Evolutionary conservation across 2,329 filamentous ascomycete genomes (phyloP), one percentile per base, ranked within the genome.

Genomic region (Myriosclerotinia duriaeana): DNA sequence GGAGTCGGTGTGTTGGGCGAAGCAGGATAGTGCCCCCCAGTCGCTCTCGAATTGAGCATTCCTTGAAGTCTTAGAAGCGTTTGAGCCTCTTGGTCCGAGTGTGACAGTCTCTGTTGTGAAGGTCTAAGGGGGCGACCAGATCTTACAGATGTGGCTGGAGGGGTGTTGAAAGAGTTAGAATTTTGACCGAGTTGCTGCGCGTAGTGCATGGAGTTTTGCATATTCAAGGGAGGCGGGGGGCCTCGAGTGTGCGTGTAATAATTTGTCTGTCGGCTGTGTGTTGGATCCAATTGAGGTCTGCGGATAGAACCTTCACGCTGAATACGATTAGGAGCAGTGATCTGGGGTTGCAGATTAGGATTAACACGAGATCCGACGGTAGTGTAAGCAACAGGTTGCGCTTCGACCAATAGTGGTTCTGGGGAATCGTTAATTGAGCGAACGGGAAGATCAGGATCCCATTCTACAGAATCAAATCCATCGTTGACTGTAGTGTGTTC

Each of bases 281-380:
- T 59, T 6, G 73, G 67, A 53, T 74, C 68, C 54, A 76, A 60
- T 34, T 74, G 70, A 34, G 73, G 69, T 66, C 76, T 68, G 46
- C 72, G 64, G n/a, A 66, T 71, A 26, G 73, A 71, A 20, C 75
- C 74, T 68, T 77, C 75, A 26, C 76, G 74, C 53, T 77, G 76
- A 55, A 77, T 76, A 1, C 76, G 71, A 65, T 75, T 74, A 4
- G 76, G 76, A 34, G 76, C 73, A 40, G 73, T 67, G 48, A 77
- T 75, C 55, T 73, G 74, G 30, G 71, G 74, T 26, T 72, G 68
- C 3, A 65, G 66, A 53, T 73, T 74, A 1, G 73, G 73, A 62
- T 77, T 73, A 30, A 76, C 74, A 30, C 74, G 64, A 34, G 76
- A 77, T 11, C 76, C 76, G 44, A 77, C 76, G 2, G 76, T 77